These are phyloP conservation scores for Aciculoconidium aculeatum DNA, from an alignment of 805 yeast species.

Conservation along the genomic window DNA sequence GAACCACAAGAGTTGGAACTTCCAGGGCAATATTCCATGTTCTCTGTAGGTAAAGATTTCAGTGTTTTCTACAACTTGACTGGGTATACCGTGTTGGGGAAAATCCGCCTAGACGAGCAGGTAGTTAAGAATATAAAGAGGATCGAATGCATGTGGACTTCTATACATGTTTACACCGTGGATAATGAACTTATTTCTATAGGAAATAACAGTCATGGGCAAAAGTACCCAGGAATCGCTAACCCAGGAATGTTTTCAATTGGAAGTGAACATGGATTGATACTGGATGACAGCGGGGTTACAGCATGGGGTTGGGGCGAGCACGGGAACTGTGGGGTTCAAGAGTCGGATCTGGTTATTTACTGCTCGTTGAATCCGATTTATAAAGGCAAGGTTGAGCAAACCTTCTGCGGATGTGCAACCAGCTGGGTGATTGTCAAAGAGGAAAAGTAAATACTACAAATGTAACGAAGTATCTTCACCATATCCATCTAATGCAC, in stretches of 20 bases:
- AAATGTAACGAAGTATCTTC: conserved; percentile 69
- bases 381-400: conserved; percentile 22
- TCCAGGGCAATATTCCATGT: conserved; percentile 5
- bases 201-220: conserved; percentile 81
- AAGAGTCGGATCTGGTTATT: conserved; percentile 23
- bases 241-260: conserved; percentile 33
- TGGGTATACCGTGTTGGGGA: conserved; percentile 1
- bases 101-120: too few species aligned
- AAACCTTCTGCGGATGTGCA: conserved; percentile 60
- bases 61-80: conserved; percentile 28
- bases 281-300: conserved; percentile 32
- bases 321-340: conserved; percentile 86
- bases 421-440: conserved; percentile 52
- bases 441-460: neutral
- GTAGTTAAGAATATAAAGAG: conserved; percentile 6
- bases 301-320: conserved; percentile 98
- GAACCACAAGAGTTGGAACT: conserved; percentile 17
- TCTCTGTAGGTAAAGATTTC: conserved; percentile 55
- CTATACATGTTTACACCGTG: conserved; percentile 44
- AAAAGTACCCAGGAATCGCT: conserved; percentile 37
- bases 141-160: conserved; percentile 70
- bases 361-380: conserved; percentile 32
- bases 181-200: conserved; percentile 32
- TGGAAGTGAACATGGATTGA: conserved; percentile 88
- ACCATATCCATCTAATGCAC: conserved; percentile 67